Evolutionary conservation across 768 basidiomycete species (phyloP), one percentile per base, ranked within the genome.

Genomic region (Macrocybe gigantea): DNA sequence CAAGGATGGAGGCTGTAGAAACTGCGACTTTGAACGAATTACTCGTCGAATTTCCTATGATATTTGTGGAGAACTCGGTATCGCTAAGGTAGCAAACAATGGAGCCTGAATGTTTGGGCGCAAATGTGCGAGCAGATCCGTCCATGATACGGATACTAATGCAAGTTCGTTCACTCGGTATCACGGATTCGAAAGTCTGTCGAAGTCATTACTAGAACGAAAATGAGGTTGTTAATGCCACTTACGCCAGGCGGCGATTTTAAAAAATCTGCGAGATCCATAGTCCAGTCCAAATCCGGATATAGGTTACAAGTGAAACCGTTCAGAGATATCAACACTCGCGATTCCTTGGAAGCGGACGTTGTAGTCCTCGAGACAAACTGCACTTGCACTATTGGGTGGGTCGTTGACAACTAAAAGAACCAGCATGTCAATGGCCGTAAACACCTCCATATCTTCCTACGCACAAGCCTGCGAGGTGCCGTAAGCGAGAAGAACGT

Each of bases 191-290:
- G 59, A 99, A 99, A 1, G 88, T 86, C 93, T 73, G 42, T 32
- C 5, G 33, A 29, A 30, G 41, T 29, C 13, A 30, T 13, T 46
- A 45, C 5, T 34, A 36, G 48, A 6, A 13, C 35, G 14, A 36
- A 29, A 32, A 44, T 29, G 13, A 22, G 13, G 14, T 7, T 15
- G 22, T 9, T 8, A 33, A 13, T 22, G 31, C 7, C n/a, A 74
- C 87, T 52, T 64, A 93, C 95, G 14, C 89, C 93, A 40, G 90
- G 87, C 4, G 96, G 96, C 29, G 92, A 80, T 62, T 90, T 91
- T 12, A 71, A 68, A 57, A 93, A 94, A 1, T 49, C 44, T 2
- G 61, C 64, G 2, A 98, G 54, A 51, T 92, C 87, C 5, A 67
- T 56, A 7, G 79, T 61, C 79, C 85, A 89, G 3, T 63, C 57